phyloP scores from a whole-genome alignment of 2,329 filamentous ascomycete species.

The Neospermospora avenae region DNA sequence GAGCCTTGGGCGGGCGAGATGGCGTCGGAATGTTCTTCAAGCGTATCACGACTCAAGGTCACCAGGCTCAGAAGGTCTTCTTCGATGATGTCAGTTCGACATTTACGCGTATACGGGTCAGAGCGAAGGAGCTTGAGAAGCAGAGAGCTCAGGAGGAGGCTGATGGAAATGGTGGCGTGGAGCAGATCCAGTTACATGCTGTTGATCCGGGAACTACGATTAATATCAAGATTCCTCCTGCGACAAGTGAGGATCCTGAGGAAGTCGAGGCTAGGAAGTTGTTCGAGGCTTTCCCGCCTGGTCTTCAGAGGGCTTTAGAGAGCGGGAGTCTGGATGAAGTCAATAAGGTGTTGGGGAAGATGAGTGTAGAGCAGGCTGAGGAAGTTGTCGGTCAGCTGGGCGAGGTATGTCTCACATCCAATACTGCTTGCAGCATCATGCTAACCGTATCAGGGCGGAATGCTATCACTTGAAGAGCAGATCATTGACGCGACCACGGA shows the following conservation, averaged over 20 bases:
- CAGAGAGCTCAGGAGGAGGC: conserved; percentile 52
- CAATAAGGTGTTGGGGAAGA: conserved; percentile 81
- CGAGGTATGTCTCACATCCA: conserved; percentile 48
- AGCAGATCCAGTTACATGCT: conserved; percentile 96
- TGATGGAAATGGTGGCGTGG: conserved; percentile 62
- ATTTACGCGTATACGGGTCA: conserved; percentile 74
- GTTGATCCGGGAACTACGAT: conserved; percentile 92
- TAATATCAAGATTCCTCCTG: conserved; percentile 76
- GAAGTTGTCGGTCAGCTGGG: conserved; percentile 77
- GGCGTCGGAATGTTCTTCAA: conserved; percentile 94
- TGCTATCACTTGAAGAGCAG: conserved; percentile 86
- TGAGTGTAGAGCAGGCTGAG: conserved; percentile 86
- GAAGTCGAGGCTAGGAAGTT: conserved; percentile 65
- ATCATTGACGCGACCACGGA: conserved; percentile 95
- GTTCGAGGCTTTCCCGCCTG: conserved; percentile 79
- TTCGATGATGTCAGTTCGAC: conserved; percentile 89
- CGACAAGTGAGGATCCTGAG: conserved; percentile 62
- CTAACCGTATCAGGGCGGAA: conserved; percentile 57
- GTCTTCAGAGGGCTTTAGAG: conserved; percentile 77
- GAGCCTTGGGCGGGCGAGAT: conserved; percentile 73
- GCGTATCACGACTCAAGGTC: conserved; percentile 82
- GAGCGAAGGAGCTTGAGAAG: conserved; percentile 49
- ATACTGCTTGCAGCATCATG: neutral
- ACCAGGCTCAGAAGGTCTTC: conserved; percentile 89
- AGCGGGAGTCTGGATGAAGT: conserved; percentile 87